A percentile compares a stretch with the other conserved stretches of the same genome.
Conservation (phyloP, 1,139 yeast genomes). For the Lodderomyces oxycetoniae region DNA sequence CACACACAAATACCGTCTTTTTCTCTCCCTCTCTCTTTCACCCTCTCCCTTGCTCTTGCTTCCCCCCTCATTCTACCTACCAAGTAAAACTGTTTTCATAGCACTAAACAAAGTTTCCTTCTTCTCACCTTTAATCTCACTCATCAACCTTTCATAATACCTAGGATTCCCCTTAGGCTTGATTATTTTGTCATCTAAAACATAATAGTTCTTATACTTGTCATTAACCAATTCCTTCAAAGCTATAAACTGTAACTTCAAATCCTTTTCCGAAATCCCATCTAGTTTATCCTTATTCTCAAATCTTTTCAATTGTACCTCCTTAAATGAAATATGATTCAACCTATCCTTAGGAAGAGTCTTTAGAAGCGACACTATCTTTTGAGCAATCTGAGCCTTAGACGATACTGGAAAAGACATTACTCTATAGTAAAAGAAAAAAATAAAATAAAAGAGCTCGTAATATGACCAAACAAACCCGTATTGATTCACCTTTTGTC, state of each 20-base stretch:
- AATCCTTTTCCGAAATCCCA: conserved; percentile 38
- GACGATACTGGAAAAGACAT: no score
- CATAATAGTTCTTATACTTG: conserved; percentile 60
- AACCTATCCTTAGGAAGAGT: conserved; percentile 62
- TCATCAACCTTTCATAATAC: conserved; percentile 66
- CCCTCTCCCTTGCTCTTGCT: no score
- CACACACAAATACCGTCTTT: no score
- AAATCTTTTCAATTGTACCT: conserved; percentile 55
- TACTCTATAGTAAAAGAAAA: no score
- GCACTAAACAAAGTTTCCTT: conserved; percentile 65
- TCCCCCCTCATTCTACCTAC: no score
- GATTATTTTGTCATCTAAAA: conserved; percentile 60
- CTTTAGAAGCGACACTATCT: conserved; percentile 36
- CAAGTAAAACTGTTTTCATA: conserved; percentile 63
- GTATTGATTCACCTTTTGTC: no score
- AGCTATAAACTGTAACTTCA: conserved; percentile 57
- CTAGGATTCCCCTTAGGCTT: conserved; percentile 80
- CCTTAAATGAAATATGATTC: conserved; percentile 62
- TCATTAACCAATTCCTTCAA: conserved; percentile 55
- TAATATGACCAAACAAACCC: no score
- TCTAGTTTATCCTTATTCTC: conserved; percentile 21
- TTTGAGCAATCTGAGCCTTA: conserved; percentile 25
- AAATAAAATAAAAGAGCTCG: no score
- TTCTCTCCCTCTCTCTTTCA: no score
- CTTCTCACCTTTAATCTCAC: conserved; percentile 69